Evolutionary conservation across 1,284 basidiomycete species (phyloP).

Genomic region (Cystobasidiaceae sp.): DNA sequence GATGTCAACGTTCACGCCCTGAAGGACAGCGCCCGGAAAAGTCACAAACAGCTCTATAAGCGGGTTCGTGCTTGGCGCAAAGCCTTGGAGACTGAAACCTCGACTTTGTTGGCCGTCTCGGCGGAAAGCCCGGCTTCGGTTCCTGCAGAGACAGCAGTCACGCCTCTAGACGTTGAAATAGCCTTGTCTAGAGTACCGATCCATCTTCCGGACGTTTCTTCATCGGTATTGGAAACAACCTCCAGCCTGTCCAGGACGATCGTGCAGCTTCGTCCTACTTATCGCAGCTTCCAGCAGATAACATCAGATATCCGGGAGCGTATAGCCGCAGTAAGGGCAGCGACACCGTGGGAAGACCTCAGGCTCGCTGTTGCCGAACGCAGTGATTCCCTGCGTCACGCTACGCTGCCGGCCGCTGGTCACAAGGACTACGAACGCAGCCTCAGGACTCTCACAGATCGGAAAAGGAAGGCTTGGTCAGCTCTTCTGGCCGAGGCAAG

Average conservation of each 20-base stretch:
- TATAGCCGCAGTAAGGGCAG: too few relatives aligned
- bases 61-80: constrained; percentile 88
- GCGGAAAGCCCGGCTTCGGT: background rate
- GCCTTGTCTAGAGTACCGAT: too few relatives aligned
- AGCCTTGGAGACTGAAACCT: constrained; percentile 59
- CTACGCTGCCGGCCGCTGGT: too few relatives aligned
- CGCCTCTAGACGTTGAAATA: too few relatives aligned
- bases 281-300: too few relatives aligned
- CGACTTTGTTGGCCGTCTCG: background rate
- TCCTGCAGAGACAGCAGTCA: background rate
- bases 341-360: too few relatives aligned
- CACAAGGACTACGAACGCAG: too few relatives aligned
- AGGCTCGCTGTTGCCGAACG: too few relatives aligned
- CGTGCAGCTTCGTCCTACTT: too few relatives aligned
- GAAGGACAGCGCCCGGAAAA: constrained; percentile 82
- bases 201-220: background rate
- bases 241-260: constrained; percentile 33
- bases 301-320: too few relatives aligned
- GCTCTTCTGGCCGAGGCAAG: constrained; percentile 88
- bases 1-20: constrained; percentile 94
- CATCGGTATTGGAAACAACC: constrained; percentile 32
- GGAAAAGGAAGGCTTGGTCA: constrained; percentile 86
- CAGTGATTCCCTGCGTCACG: too few relatives aligned
- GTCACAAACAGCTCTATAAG: constrained; percentile 88
- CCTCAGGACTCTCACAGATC: constrained; percentile 67